Base-by-base conservation (phyloP, 2,329 filamentous ascomycete species). In the Epichloe sp. region DNA sequence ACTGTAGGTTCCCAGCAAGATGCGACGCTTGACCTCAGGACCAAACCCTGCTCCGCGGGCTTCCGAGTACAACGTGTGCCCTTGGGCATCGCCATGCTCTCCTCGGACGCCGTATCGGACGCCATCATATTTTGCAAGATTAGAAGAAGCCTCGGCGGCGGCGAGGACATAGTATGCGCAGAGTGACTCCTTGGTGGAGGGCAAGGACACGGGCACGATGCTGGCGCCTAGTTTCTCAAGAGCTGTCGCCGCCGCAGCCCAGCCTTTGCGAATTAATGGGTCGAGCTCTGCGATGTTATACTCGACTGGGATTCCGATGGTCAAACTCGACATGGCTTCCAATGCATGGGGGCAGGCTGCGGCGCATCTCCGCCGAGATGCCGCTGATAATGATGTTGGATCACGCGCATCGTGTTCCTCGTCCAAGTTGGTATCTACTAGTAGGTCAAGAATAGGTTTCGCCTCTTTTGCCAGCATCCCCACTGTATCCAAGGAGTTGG, bases 161-260 rank as follows among this genome's bases (percentile, higher is more conserved):
- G 93, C 94, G 51, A 98, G 82, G 52, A 98, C 79, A 66, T 98
- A 98, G 71, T 98, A 98, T 36, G 93, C 86, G 19, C 89, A 87
- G 0, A 98, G 78, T 0, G 93, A 91, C 58, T 87, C 83, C 55
- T 81, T 84, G 1, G 91, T 98, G 0, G 83, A 80, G 0, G 91
- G 90, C 4, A 98, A 75, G 2, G 85, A 88, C 15, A 97, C 78
- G 1, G 86, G 78, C 11, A 88, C 79, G 12, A 97, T 72, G 0
- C 73, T 78, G 53, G 86, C 84, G 11, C 88, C 89, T n/a, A 76
- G 69, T 0, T 68, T 57, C 57, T 79, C 74, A 1, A 97, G 74
- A 2, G 68, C 60, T 3, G 71, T 65, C 3, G 93, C 76, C 0
- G 81, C 78, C 0, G 65, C 65, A 12, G 75, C 63, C 89, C 93